Conservation (phyloP, 768 basidiomycete genomes). For the Rhodotorula babjevae region DNA sequence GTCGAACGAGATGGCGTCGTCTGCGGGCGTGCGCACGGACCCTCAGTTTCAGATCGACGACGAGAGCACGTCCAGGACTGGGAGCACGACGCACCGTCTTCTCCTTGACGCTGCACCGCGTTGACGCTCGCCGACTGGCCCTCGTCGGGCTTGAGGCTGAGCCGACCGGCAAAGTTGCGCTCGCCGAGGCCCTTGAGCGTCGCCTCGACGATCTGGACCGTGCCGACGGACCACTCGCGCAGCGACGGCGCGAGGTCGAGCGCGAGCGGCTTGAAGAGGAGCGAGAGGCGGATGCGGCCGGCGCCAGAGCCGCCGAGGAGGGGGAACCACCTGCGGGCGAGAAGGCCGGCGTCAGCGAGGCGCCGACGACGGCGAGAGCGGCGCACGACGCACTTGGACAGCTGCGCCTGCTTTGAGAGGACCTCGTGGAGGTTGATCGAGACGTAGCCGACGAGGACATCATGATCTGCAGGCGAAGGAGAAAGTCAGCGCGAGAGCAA, state of each 20-base stretch:
- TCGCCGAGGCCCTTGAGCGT: not conserved
- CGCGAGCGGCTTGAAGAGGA: constrained; percentile 30
- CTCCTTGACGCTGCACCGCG: not conserved
- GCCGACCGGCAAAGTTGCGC: not conserved
- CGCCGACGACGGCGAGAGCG: no score
- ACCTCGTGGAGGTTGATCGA: constrained; percentile 11
- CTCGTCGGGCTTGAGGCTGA: not conserved
- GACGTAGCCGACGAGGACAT: constrained; percentile 25
- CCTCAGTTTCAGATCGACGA: not conserved
- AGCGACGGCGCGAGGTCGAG: constrained; percentile 6
- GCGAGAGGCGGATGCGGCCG: constrained; percentile 26
- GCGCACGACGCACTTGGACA: not conserved
- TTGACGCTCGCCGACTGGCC: not conserved
- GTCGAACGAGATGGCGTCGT: not conserved
- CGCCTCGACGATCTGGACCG: not conserved
- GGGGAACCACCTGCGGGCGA: constrained; percentile 9
- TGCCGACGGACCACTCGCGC: constrained; percentile 16
- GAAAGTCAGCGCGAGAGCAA: not conserved
- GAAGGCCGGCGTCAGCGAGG: not conserved
- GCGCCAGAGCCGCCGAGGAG: constrained; percentile 12
- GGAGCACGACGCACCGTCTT: not conserved
- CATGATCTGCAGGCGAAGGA: constrained; percentile 6
- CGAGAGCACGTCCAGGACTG: not conserved
- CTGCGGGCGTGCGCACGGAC: no score
- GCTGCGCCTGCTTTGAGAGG: constrained; percentile 14